A percentile compares a stretch with the other conserved stretches of the same genome.
Conservation (phyloP, 768 basidiomycete genomes). For the Rhizopogon roseolus region DNA sequence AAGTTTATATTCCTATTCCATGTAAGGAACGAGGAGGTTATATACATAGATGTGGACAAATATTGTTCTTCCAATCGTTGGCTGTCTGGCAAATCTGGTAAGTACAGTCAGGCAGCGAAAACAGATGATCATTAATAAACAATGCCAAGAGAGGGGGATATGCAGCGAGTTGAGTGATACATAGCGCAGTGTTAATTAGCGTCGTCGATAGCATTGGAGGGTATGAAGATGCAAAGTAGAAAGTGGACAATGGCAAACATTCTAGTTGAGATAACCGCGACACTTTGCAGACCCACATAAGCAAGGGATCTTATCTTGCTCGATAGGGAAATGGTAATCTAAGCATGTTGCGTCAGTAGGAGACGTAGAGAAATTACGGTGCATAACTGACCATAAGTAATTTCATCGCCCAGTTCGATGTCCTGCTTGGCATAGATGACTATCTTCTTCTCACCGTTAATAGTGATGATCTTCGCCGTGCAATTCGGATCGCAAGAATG, state of each 20-base stretch:
- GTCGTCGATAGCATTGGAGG: slow-evolving; percentile 8
- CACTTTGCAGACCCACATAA: slow-evolving; percentile 87
- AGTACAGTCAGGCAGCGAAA: neutral
- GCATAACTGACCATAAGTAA: slow-evolving; percentile 80
- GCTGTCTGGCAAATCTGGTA: no score
- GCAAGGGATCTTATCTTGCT: slow-evolving; percentile 96
- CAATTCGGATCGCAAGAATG: slow-evolving; percentile 97
- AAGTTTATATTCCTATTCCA: no score
- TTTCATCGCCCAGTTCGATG: slow-evolving; percentile 95
- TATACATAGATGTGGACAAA: no score
- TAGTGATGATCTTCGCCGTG: slow-evolving; percentile 87
- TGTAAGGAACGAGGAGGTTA: no score
- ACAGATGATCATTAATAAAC: slow-evolving; percentile 6
- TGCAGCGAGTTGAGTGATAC: slow-evolving; percentile 26
- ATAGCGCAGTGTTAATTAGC: slow-evolving; percentile 22
- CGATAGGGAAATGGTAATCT: slow-evolving; percentile 99
- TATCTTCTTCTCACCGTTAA: slow-evolving; percentile 93
- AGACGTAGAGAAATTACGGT: neutral
- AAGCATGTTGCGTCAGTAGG: slow-evolving; percentile 3
- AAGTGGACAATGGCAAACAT: slow-evolving; percentile 5
- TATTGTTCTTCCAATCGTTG: no score
- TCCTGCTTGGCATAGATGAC: slow-evolving; percentile 98
- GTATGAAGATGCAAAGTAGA: slow-evolving; percentile 6
- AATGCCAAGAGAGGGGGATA: slow-evolving; percentile 4
- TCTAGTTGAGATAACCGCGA: slow-evolving; percentile 94